These are phyloP conservation scores for Drosera capensis DNA, from an alignment of 148 eudicot genomes.

Conservation along the genomic window DNA sequence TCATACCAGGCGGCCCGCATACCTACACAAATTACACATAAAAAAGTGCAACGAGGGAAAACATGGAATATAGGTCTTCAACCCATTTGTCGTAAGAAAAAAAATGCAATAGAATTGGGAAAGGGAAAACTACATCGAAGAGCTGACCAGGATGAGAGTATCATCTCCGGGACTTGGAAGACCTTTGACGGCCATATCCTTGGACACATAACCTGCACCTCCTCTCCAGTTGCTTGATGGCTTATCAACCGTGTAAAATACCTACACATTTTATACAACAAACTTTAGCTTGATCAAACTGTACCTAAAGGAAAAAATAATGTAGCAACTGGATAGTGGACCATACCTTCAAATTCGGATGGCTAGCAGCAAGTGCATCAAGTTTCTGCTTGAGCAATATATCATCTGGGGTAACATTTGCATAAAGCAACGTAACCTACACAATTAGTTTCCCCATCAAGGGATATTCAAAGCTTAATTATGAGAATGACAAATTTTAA, in stretches of 20 bases:
- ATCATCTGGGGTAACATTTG: constrained; percentile 93
- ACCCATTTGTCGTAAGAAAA: no score
- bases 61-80: no score
- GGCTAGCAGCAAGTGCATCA: constrained; percentile 61
- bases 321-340: not conserved
- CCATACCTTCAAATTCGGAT: constrained; percentile 89
- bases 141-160: constrained; percentile 67
- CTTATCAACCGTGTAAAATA: constrained; percentile 85
- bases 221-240: constrained; percentile 82
- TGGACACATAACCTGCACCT: constrained; percentile 73
- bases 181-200: constrained; percentile 84
- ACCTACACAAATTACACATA: constrained; percentile 24
- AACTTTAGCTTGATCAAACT: constrained; percentile 2
- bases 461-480: no score
- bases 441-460: constrained; percentile 1
- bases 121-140: not conserved
- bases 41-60: not conserved
- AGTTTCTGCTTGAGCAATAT: constrained; percentile 89
- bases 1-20: constrained; percentile 96
- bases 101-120: no score
- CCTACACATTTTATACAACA: constrained; percentile 20
- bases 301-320: not conserved
- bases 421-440: constrained; percentile 81
- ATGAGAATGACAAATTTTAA: no score
- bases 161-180: constrained; percentile 80